phyloP scores from a whole-genome alignment of 106 monocot species.

The Alisma plantagoaquatica region DNA sequence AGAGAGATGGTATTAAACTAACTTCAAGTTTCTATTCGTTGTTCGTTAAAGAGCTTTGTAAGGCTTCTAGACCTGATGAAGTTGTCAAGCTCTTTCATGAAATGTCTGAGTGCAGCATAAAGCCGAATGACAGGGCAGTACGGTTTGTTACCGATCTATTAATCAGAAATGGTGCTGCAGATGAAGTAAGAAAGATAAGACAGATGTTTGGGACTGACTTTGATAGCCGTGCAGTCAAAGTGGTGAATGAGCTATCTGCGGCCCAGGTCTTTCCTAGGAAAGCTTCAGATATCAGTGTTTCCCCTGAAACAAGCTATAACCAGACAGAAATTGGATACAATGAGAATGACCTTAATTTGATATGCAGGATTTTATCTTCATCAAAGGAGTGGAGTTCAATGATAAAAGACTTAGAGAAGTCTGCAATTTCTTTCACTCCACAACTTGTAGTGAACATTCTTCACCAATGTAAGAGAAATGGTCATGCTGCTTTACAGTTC shows the following conservation, averaged over 20 bases:
- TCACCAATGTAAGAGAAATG: slow-evolving; percentile 29
- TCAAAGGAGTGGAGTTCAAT: slow-evolving; percentile 26
- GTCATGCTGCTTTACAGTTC: slow-evolving; percentile 46
- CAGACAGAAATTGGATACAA: slow-evolving; percentile 7
- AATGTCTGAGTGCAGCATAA: slow-evolving; percentile 38
- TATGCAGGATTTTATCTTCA: slow-evolving; percentile 46
- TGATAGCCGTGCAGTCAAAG: neutral
- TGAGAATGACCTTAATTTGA: slow-evolving; percentile 30
- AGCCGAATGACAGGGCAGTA: slow-evolving; percentile 20
- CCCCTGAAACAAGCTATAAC: neutral
- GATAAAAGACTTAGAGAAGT: slow-evolving; percentile 33
- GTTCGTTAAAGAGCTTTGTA: slow-evolving; percentile 74
- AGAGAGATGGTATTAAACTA: slow-evolving; percentile 27
- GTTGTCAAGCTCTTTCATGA: slow-evolving; percentile 51
- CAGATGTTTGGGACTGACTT: neutral
- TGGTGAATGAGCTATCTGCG: neutral
- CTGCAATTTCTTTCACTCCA: slow-evolving; percentile 39
- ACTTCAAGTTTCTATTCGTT: slow-evolving; percentile 48
- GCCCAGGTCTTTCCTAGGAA: neutral
- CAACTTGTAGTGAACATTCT: slow-evolving; percentile 44
- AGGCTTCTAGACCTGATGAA: slow-evolving; percentile 44
- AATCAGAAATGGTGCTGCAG: neutral
- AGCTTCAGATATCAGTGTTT: neutral
- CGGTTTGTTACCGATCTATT: slow-evolving; percentile 33
- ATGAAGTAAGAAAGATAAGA: neutral